Evolutionary conservation across 257 asterid species (phyloP).

Genomic region (Fraxinus quadrangulata): DNA sequence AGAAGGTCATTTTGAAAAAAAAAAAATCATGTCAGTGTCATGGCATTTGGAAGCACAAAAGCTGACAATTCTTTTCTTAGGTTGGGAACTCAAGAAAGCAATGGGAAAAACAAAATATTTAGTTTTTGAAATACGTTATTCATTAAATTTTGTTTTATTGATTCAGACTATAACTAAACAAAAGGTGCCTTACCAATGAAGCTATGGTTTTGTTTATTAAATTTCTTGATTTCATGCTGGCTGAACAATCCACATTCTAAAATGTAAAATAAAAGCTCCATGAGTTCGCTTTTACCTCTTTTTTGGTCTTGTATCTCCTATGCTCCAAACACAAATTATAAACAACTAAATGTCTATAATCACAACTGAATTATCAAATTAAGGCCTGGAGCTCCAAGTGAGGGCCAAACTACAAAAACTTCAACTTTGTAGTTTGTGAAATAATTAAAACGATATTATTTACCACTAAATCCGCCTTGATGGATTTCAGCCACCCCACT

Average conservation of each 20-base stretch:
- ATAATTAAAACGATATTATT: conserved; percentile 2
- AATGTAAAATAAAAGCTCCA: not conserved
- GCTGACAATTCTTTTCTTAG: not conserved
- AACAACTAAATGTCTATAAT: not conserved
- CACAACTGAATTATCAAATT: not conserved
- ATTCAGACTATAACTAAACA: not conserved
- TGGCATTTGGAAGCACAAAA: not conserved
- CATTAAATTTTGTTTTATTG: not conserved
- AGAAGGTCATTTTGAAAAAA: conserved; percentile 15
- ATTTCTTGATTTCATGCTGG: not conserved
- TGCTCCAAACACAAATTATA: not conserved
- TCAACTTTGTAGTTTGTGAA: not conserved
- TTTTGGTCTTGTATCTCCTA: not conserved
- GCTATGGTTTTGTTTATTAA: not conserved
- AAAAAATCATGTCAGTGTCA: not conserved
- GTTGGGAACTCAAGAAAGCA: not conserved
- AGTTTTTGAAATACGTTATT: not conserved
- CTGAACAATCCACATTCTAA: not conserved
- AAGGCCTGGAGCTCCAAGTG: not conserved
- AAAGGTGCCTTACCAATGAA: not conserved
- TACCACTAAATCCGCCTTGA: conserved; percentile 96
- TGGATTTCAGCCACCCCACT: conserved; percentile 92
- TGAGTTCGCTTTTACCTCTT: not conserved
- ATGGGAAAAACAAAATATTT: not conserved
- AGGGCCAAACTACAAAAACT: not conserved